phyloP scores from a whole-genome alignment of 2,329 filamentous ascomycete genomes.

The Penicillium palitans region DNA sequence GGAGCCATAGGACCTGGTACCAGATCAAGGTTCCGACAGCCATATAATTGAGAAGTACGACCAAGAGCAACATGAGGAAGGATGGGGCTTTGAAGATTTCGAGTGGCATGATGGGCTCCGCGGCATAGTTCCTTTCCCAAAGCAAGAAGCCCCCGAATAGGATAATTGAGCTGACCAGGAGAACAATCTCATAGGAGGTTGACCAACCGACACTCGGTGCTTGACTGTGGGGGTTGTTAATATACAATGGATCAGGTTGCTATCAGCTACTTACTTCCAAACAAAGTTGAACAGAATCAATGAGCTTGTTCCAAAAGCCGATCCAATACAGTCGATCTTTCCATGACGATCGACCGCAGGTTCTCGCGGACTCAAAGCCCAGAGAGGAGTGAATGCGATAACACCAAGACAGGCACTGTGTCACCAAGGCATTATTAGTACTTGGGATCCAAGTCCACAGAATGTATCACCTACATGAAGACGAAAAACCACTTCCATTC shows the following conservation, averaged over 20 bases:
- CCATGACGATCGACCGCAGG: slow-evolving; percentile 39
- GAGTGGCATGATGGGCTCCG: slow-evolving; percentile 50
- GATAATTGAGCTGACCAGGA: slow-evolving; percentile 40
- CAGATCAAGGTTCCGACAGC: slow-evolving; percentile 50
- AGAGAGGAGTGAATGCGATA: slow-evolving; percentile 26
- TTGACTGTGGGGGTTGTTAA: slow-evolving; percentile 28
- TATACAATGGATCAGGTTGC: not conserved
- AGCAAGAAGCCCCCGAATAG: slow-evolving; percentile 37
- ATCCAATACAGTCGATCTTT: slow-evolving; percentile 45
- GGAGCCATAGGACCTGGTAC: slow-evolving; percentile 51
- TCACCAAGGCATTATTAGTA: not conserved
- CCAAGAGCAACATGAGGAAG: slow-evolving; percentile 46
- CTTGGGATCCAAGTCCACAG: no score
- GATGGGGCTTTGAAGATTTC: slow-evolving; percentile 49
- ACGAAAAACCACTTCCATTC: slow-evolving; percentile 48
- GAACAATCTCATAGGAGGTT: slow-evolving; percentile 44
- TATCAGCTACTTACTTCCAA: slow-evolving; percentile 48
- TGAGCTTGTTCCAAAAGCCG: slow-evolving; percentile 40
- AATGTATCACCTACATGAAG: slow-evolving; percentile 32
- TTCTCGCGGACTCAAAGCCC: slow-evolving; percentile 31
- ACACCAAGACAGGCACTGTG: slow-evolving; percentile 27
- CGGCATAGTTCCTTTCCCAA: slow-evolving; percentile 47
- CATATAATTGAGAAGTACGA: slow-evolving; percentile 52
- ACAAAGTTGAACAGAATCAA: slow-evolving; percentile 54
- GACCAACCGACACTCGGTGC: slow-evolving; percentile 51